These are phyloP conservation scores for Nidularia pulvinata DNA, from an alignment of 768 basidiomycete species.

Conservation along the genomic window DNA sequence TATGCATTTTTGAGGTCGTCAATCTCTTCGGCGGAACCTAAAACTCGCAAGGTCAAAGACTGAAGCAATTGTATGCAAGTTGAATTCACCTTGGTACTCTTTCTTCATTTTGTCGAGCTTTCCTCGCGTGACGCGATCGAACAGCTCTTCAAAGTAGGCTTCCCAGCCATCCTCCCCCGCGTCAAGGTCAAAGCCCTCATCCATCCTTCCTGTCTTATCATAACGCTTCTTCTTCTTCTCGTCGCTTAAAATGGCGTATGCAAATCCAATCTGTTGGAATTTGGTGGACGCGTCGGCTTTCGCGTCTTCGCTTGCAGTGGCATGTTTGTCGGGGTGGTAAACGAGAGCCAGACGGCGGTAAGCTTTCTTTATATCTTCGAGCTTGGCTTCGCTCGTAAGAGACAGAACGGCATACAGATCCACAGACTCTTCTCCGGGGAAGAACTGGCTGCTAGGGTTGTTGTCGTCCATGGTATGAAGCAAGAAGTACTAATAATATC, in stretches of 20 bases:
- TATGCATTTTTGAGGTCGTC: constrained; percentile 82
- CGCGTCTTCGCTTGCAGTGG: constrained; percentile 52
- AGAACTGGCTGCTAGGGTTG: constrained; percentile 77
- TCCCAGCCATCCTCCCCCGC: constrained; percentile 91
- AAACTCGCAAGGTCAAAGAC: not conserved
- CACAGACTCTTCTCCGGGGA: constrained; percentile 68
- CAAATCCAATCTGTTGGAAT: constrained; percentile 94
- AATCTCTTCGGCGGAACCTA: constrained; percentile 86
- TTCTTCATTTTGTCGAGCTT: constrained; percentile 93
- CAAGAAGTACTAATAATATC: not conserved
- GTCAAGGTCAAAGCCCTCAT: constrained; percentile 71
- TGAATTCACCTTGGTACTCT: constrained; percentile 79
- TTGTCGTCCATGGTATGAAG: constrained; percentile 60
- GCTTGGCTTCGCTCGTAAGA: constrained; percentile 49
- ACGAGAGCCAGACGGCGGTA: constrained; percentile 84
- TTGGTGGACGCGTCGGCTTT: constrained; percentile 71
- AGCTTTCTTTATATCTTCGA: constrained; percentile 76
- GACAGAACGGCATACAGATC: constrained; percentile 80
- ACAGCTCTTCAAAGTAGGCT: constrained; percentile 90
- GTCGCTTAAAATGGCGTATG: constrained; percentile 88
- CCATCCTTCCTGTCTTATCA: constrained; percentile 84
- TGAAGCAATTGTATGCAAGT: too few relatives aligned
- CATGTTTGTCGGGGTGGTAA: constrained; percentile 92
- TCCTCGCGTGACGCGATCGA: constrained; percentile 82
- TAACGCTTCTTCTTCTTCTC: constrained; percentile 74